Evolutionary conservation across 306 rosid species (phyloP), one percentile per base, ranked within the genome.

Genomic region (Vigna angularis): DNA sequence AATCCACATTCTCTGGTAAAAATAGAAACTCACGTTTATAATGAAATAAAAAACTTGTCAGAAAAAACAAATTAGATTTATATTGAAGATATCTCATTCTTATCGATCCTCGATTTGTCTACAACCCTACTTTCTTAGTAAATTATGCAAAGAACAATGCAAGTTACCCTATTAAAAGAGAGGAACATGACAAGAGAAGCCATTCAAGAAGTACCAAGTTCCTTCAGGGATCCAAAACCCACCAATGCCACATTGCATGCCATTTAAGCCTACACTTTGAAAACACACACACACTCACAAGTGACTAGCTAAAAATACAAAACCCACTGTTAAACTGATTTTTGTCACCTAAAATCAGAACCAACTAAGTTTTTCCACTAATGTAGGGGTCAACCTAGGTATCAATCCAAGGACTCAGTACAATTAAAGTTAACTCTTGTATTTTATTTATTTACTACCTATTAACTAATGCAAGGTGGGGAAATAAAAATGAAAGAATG

Each of bases 111-210:
- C 10, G 15, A 7, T 55, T 12, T 0, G 12, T 20, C 49, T 34
- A 22, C 4, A 67, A 24, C 16, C 30, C 13, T 24, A 68, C 44
- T 26, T 68, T 24, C 57, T 48, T 48, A 24, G 26, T 8, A 48
- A 69, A 69, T 24, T 67, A 67, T 40, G 57, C 73, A 24, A 68
- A 47, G 4, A 36, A 64, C 26, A 65, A 40, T 38, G 70, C 30
- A 40, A 65, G 70, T 36, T 68, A 58, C 26, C 40, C 9, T 24
- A 55, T 36, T 64, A 64, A 63, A 11, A 64, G 70, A 64, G 3
- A 20, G 16, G 16, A 22, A 57, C 64, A 20, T 16, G 0, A 17
- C 7, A 8, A 65, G 70, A 9, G 16, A 24, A 64, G 49, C 17
- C 17, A 64, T 38, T 36, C 3, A 64, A 64, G 28, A 26, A 36